Conservation (phyloP, 2,329 filamentous ascomycete genomes). For the Colletotrichum theobromicola region DNA sequence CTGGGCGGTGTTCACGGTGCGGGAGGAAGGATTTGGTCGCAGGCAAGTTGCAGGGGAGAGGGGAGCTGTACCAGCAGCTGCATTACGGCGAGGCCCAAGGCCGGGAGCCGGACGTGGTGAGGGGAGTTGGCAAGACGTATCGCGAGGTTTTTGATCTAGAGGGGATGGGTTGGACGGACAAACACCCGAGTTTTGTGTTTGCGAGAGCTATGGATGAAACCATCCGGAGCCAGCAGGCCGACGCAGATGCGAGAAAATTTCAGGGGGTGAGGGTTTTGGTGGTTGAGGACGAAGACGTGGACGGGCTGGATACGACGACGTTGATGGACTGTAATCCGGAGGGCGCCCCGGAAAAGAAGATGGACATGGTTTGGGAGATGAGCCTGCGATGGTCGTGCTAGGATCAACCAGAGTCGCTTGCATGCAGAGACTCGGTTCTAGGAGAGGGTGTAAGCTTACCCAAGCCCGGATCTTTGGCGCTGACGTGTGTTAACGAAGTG, state of each 20-base stretch:
- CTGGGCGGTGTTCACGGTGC: constrained; percentile 29
- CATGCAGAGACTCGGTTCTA: not conserved
- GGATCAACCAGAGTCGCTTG: not conserved
- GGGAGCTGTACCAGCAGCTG: constrained; percentile 27
- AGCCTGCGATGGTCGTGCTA: not conserved
- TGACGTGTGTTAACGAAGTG: not conserved
- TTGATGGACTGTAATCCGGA: constrained; percentile 8
- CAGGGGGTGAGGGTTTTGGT: constrained; percentile 30
- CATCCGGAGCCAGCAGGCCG: constrained; percentile 33
- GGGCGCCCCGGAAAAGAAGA: not conserved
- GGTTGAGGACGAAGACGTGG: constrained; percentile 26
- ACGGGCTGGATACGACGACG: constrained; percentile 7
- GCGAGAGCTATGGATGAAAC: constrained; percentile 31
- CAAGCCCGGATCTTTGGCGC: not conserved
- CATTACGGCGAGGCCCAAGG: constrained; percentile 18
- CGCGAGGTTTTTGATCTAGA: constrained; percentile 36
- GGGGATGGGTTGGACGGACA: constrained; percentile 32
- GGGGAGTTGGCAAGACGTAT: constrained; percentile 33
- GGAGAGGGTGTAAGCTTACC: not conserved
- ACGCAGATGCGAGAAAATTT: constrained; percentile 23
- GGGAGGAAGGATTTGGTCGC: constrained; percentile 8
- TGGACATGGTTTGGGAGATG: not conserved
- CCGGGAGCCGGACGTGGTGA: constrained; percentile 31
- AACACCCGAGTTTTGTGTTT: constrained; percentile 35
- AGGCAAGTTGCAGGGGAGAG: constrained; percentile 21